Evolutionary conservation across 192 early-diverging fungal genomes (phyloP).

Genomic region (Rhizophagus prolifer): DNA sequence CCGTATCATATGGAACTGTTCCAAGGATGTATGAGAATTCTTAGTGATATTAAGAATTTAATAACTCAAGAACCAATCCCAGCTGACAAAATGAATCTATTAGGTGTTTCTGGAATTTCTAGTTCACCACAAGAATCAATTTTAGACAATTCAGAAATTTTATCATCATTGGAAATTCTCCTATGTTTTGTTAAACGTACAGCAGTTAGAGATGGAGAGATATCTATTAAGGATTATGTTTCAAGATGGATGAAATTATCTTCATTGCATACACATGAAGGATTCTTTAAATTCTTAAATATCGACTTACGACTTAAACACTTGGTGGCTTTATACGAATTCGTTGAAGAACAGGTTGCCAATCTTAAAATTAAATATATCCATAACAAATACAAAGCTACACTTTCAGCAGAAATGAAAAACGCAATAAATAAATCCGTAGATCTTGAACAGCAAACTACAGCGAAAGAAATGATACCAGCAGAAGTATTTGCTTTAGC

Average conservation of each 20-base stretch:
- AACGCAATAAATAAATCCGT: neutral
- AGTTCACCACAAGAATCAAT: too few relatives aligned
- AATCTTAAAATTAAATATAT: neutral
- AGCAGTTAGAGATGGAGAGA: neutral
- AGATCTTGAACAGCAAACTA: neutral
- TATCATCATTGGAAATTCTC: slow-evolving; percentile 25
- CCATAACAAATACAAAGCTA: slow-evolving; percentile 1
- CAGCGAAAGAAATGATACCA: neutral
- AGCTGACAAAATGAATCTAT: neutral
- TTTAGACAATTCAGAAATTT: too few relatives aligned
- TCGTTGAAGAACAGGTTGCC: slow-evolving; percentile 19
- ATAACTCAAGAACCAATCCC: slow-evolving; percentile 22
- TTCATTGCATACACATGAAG: neutral
- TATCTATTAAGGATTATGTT: slow-evolving; percentile 23
- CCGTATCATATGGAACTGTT: slow-evolving; percentile 25
- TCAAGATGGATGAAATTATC: slow-evolving; percentile 19
- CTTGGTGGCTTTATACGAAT: slow-evolving; percentile 22
- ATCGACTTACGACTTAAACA: slow-evolving; percentile 8
- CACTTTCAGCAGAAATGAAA: neutral
- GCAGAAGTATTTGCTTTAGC: neutral
- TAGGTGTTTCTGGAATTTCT: neutral
- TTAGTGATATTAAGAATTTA: slow-evolving; percentile 3
- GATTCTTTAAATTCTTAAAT: neutral
- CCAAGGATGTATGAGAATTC: neutral
- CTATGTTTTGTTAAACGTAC: slow-evolving; percentile 29